Base-by-base conservation (phyloP, 225 moss, liverwort and hornwort genomes). In the Pseudisothecium myosuroides region DNA sequence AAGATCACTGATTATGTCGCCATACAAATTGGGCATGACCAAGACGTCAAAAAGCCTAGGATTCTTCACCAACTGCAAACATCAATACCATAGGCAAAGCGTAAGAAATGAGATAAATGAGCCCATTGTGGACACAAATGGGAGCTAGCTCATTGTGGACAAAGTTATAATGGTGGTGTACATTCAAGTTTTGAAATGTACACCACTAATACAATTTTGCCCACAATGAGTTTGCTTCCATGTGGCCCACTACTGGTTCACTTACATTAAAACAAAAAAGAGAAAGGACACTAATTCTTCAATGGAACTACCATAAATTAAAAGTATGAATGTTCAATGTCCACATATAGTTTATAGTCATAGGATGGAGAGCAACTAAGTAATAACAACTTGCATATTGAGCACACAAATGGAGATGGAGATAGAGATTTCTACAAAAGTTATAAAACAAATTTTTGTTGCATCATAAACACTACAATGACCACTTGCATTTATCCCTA, bases 1-100 rank as follows among this genome's bases (percentile, higher is more conserved):
- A 49, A 98, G 94, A 91, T 98, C 98, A 88, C 96, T 98, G 71
- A 98, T 97, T 54, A 98, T 96, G 87, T 98, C 96, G 17, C 98
- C 97, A 47, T 97, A 98, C 86, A 98, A 91, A 84, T 98, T 98
- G 56, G 97, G 97, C 98, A 97, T 97, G 80, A 95, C 94, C 72
- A 98, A 90, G 67, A 98, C 96, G 93, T 98, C 98, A 88, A 96
- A 97, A 55, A 98, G 90, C 4, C 94, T 92, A 1, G 97, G 98
- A 81, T 96, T 98, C 81, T 98, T 98, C 91, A 98, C 98, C 90
- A 97, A 90, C 96, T 98, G 92, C 91, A 65, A 49, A 36, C 49
- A 91, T 60, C 75, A 78, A 18, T 81, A 13, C 41, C 71, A 59
- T 14, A 54, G 1, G 15, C 22, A 55, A 55, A 36, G 49, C 5